These are phyloP conservation scores for Torulaspora gathmanii DNA, from an alignment of 805 yeast genomes.

Conservation along the genomic window DNA sequence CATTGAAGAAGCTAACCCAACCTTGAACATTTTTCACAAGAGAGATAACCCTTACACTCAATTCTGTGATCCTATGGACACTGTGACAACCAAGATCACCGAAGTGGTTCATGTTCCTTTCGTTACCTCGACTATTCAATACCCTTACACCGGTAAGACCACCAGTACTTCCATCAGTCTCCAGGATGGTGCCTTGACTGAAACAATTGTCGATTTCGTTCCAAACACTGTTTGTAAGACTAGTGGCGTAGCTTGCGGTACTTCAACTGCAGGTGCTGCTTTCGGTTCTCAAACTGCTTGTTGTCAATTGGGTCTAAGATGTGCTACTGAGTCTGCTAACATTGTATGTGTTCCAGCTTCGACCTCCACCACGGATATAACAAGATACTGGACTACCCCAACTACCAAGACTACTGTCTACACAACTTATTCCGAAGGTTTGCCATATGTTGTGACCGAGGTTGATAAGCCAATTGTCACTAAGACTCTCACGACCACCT, in stretches of 20 bases:
- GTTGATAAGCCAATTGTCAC: slow-evolving; percentile 10
- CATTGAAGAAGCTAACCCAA: slow-evolving; percentile 8
- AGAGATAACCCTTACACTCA: slow-evolving; percentile 13
- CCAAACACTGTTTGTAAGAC: slow-evolving; percentile 11
- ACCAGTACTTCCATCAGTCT: slow-evolving; percentile 8
- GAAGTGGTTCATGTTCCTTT: slow-evolving; percentile 12
- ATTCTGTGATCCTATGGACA: slow-evolving; percentile 8
- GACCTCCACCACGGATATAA: slow-evolving; percentile 4
- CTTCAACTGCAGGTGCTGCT: background rate
- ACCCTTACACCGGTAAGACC: slow-evolving; percentile 8
- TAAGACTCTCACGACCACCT: slow-evolving; percentile 5
- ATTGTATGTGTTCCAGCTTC: slow-evolving; percentile 11
- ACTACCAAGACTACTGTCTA: slow-evolving; percentile 4
- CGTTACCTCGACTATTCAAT: slow-evolving; percentile 6
- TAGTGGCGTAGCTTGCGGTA: slow-evolving; percentile 7
- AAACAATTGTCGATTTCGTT: slow-evolving; percentile 7
- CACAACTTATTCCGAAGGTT: slow-evolving; percentile 8
- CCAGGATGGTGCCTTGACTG: slow-evolving; percentile 10
- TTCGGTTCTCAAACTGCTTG: slow-evolving; percentile 12
- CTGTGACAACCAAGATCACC: slow-evolving; percentile 10
- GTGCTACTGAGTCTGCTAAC: slow-evolving; percentile 11
- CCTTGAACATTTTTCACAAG: slow-evolving; percentile 10
- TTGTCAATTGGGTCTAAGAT: slow-evolving; percentile 11
- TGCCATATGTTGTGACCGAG: slow-evolving; percentile 8
- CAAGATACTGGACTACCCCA: slow-evolving; percentile 10